Evolutionary conservation across 2,329 filamentous ascomycete genomes (phyloP), one percentile per base, ranked within the genome.

Genomic region (Phoma sp.): DNA sequence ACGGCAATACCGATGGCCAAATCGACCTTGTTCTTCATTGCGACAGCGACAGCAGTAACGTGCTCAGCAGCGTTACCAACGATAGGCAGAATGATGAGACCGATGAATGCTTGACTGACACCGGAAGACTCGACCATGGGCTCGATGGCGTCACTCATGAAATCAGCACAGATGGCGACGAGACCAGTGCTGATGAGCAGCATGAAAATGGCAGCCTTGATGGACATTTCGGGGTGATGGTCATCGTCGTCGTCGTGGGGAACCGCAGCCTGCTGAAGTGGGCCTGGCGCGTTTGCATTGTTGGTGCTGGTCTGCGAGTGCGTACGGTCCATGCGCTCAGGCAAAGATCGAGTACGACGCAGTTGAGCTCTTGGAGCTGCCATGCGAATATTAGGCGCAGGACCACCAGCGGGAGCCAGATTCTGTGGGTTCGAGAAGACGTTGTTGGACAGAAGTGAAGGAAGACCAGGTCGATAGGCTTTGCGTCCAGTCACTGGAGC

Each of bases 41-140:
- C 89, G 1, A 93, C 89, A 0, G 86, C 90, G 48, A 93, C 89
- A 6, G 89, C 89, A 0, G 89, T 92, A 18, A 89, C 88, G 78
- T 93, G 89, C 76, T 93, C 89, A 11, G 89, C 89, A 2, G 89
- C 89, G 65, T 93, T 93, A 35, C 89, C 89, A n/a, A 92, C 89
- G 64, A 93, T 91, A 7, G 89, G 89, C 4, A 93, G 78, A 47
- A 93, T 85, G 64, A 93, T 92, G 9, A 93, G 81, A 65, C 90
- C 90, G 57, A 93, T 87, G 60, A 93, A 93, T 30, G 89, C 88
- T 67, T 90, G 82, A 58, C 83, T 89, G 55, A 93, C 78, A 10
- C 75, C 76, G 11, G 84, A 86, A 3, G 79, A 74, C 14, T 78
- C 75, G 2, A 89, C 85, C 73, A 93, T 86, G 5, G 80, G 80